Evolutionary conservation across 345 rosid genomes (phyloP), one percentile per base, ranked within the genome.

Genomic region (Luvunga scandens): DNA sequence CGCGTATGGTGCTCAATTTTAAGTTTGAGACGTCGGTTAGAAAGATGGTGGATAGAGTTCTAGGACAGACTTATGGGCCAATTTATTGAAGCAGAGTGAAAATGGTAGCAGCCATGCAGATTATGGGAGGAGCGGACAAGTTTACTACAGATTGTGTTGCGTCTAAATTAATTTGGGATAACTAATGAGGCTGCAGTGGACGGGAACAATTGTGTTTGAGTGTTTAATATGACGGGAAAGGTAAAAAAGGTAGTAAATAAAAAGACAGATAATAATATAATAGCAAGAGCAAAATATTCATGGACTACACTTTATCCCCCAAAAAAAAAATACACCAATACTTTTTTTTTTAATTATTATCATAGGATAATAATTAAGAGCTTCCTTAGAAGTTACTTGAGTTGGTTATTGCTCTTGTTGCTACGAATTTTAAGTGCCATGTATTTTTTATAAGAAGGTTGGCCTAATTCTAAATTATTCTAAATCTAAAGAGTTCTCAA

Each of bases 51-150:
- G 75, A 66, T 62, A 78, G 83, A 21, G 73, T 77, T 6, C 56
- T 81, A 14, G 80, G 75, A 31, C 80, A 81, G 63, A 81, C 83
- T 22, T 77, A 77, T 38, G 45, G 63, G 70, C 68, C 71, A 28
- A 77, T 50, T 42, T 77, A 72, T 22, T 21, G 4, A 34, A 77
- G 80, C 28, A 31, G 30, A 61, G 78, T 69, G 69, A 77, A 77
- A 67, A 14, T 21, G 77, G 62, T 25, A 21, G 75, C 68, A 42
- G 56, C 64, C 6, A 81, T 81, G 80, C 83, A 77, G 13, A 60
- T 77, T 31, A 77, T 81, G 81, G 78, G 81, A n/a, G 77, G 77
- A 4, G 72, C 38, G 3, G 31, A 60, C 66, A 55, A 72, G 73
- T 36, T 80, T 30, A 21, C 71, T 2, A 69, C 18, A n/a, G 75